Base-by-base conservation (phyloP, 345 rosid species). In the Syzygium jambos region DNA sequence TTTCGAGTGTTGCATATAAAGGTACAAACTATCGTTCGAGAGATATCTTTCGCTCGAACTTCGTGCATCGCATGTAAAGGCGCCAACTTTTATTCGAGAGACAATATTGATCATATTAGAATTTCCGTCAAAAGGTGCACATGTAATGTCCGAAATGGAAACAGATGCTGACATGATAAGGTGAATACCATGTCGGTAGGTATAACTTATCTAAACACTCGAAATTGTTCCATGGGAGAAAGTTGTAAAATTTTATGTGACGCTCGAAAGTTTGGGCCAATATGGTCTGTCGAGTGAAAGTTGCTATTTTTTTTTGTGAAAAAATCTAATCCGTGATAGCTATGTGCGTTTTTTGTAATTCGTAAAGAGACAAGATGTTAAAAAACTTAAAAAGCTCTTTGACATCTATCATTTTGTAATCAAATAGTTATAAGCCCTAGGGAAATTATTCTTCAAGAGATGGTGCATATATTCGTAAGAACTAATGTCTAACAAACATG, bases 151-250 rank as follows among this genome's bases (percentile, higher is more conserved):
- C 6, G 0, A 61, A 4, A 61, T 61, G 1, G 4, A 61, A n/a
- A 27, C 0, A 0, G 1, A 61, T n/a, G 34, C 4, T 13, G 4
- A n/a, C 34, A 0, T n/a, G 19, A n/a, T 2, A 61, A 61, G 15
- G 16, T n/a, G 3, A 61, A n/a, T 61, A 0, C 7, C 2, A n/a
- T 27, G 9, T n/a, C 1, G 0, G 6, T 0, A 3, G 0, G n/a
- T 61, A n/a, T n/a, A 27, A 2, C 17, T 27, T 12, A 27, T 3
- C 12, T 12, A 61, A 61, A 13, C 13, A 12, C 68, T 61, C 9
- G 6, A 61, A n/a, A 61, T 61, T n/a, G 19, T 61, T 61, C 65
- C 2, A n/a, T 12, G 68, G 0, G 17, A 5, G 34, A 27, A 27
- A 7, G 4, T 27, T 2, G 9, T 59, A 17, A 17, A 27, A 27